These are phyloP conservation scores for Sugiyamaella boreocaroliniensis DNA, from an alignment of 805 yeast species.

Conservation along the genomic window DNA sequence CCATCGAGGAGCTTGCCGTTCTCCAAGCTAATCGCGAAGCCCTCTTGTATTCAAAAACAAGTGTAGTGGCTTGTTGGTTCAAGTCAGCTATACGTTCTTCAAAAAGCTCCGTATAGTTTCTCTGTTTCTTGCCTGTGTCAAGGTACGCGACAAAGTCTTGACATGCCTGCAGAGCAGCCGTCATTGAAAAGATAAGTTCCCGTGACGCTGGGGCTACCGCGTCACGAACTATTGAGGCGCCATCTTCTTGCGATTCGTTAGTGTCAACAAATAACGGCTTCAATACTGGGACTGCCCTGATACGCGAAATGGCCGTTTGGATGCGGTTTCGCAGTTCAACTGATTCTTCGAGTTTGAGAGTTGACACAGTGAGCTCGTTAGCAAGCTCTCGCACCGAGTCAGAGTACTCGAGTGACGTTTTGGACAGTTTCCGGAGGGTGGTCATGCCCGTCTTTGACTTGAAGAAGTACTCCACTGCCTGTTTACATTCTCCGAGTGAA, in stretches of 20 bases:
- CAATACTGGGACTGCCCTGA: conserved; percentile 35
- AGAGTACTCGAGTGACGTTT: conserved; percentile 31
- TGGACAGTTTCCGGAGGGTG: conserved; percentile 30
- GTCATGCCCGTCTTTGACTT: conserved; percentile 16
- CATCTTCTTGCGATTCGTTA: not conserved
- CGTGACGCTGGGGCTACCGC: conserved; percentile 3
- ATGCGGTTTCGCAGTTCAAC: conserved; percentile 37
- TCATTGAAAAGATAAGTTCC: conserved; percentile 5
- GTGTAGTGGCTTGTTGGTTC: not conserved
- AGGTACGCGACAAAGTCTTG: conserved; percentile 15
- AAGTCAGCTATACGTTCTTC: not conserved
- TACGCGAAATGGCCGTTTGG: conserved; percentile 36
- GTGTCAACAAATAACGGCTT: not conserved
- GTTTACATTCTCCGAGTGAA: conserved; percentile 2
- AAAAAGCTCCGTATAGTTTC: not conserved
- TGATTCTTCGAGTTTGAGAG: conserved; percentile 30
- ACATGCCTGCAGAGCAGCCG: conserved; percentile 4
- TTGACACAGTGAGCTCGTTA: conserved; percentile 36
- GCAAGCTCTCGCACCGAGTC: conserved; percentile 40
- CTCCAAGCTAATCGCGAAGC: not conserved
- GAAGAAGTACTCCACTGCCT: conserved; percentile 15
- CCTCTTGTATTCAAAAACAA: not conserved
- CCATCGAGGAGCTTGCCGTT: conserved; percentile 8
- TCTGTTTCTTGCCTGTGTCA: conserved; percentile 2
- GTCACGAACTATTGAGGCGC: not conserved